phyloP scores from a whole-genome alignment of 345 rosid species.

The Eutrema heterophyllum region DNA sequence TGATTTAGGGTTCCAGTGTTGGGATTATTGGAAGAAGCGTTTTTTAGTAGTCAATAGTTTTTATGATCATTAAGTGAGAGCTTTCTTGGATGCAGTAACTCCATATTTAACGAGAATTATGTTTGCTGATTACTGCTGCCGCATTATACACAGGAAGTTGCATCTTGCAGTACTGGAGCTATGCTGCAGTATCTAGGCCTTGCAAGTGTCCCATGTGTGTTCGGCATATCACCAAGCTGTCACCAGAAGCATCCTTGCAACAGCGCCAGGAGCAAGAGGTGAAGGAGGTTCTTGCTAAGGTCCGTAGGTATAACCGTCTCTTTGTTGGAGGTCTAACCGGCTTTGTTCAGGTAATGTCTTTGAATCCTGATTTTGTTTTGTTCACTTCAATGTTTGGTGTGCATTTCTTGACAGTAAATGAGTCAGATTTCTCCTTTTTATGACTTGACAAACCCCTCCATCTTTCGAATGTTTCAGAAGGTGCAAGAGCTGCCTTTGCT shows the following conservation, averaged over 20 bases:
- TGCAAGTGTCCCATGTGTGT: conserved; percentile 94
- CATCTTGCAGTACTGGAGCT: conserved; percentile 88
- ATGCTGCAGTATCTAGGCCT: conserved; percentile 63
- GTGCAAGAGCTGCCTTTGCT: conserved; percentile 55
- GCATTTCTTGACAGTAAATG: background rate
- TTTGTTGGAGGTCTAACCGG: conserved; percentile 70
- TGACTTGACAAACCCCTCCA: conserved; percentile 5
- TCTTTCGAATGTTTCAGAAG: conserved; percentile 45
- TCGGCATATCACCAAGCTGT: conserved; percentile 46
- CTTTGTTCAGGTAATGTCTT: conserved; percentile 47
- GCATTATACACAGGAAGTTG: conserved; percentile 50
- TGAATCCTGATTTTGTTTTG: background rate
- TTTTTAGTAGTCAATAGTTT: background rate
- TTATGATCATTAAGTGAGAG: background rate
- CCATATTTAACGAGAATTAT: background rate
- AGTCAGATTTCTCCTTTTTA: background rate
- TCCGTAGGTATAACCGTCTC: conserved; percentile 68
- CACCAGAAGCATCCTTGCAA: conserved; percentile 50
- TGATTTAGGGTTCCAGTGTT: conserved; percentile 7
- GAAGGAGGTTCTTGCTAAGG: conserved; percentile 45
- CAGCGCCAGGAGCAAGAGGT: conserved; percentile 53
- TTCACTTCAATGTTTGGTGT: background rate
- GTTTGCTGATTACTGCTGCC: background rate
- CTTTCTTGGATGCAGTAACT: background rate
- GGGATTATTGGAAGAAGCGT: background rate